A percentile compares a stretch with the other conserved stretches of the same genome.
These are phyloP conservation scores for Sphagnum tenellum DNA, from an alignment of 225 moss, liverwort and hornwort species.

Conservation along the genomic window DNA sequence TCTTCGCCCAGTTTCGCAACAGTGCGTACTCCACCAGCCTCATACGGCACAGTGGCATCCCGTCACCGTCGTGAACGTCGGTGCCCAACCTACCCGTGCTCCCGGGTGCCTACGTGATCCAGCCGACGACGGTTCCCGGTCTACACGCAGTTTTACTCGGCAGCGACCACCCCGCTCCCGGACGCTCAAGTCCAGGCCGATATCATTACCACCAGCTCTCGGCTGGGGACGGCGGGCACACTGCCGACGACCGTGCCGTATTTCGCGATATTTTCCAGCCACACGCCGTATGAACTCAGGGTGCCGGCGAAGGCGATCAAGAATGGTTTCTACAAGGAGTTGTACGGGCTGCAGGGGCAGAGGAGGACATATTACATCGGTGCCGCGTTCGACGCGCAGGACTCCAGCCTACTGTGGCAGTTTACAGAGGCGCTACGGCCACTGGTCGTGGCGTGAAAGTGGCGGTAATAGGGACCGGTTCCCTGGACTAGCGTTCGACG, in stretches of 20 bases:
- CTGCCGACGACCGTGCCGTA: not conserved
- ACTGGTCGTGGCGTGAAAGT: no score
- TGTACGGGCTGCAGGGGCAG: not conserved
- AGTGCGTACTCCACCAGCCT: conserved; percentile 4
- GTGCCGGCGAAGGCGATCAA: no score
- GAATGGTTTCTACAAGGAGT: no score
- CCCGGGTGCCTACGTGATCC: not conserved
- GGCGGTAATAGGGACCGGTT: no score
- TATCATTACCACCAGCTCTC: not conserved
- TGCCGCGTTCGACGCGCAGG: conserved; percentile 4
- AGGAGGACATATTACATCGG: conserved; percentile 4
- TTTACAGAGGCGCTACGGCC: no score
- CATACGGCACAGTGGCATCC: not conserved
- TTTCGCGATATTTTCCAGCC: not conserved
- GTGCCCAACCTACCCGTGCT: not conserved
- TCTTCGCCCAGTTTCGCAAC: no score
- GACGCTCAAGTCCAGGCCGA: conserved; percentile 4
- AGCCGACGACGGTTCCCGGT: not conserved
- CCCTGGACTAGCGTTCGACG: no score
- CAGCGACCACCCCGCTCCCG: not conserved
- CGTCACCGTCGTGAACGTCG: not conserved
- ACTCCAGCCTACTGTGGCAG: conserved; percentile 5
- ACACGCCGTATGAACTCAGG: conserved; percentile 5
- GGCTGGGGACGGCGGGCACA: not conserved
- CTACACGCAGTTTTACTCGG: not conserved